A percentile compares a stretch with the other conserved stretches of the same genome.
phyloP scores from a whole-genome alignment of 345 rosid genomes.

The Corymbia maculata region DNA sequence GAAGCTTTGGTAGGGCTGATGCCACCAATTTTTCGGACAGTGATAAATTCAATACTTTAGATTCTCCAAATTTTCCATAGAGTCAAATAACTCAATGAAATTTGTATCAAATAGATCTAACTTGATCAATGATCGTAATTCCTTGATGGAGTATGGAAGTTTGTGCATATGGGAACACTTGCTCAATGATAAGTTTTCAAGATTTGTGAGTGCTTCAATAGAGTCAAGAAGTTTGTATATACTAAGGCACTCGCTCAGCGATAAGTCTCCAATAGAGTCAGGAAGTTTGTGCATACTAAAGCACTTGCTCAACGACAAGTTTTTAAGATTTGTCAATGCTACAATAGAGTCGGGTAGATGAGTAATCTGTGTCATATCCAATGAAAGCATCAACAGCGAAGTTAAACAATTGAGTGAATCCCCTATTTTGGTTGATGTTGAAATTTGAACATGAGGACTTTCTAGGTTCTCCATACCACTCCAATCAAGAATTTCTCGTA shows the following conservation, averaged over 20 bases:
- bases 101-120: accelerated
- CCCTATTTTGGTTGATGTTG: background rate
- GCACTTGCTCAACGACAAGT: too few species aligned
- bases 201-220: too few species aligned
- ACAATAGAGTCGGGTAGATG: background rate
- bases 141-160: background rate
- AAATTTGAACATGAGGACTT: background rate
- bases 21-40: accelerated
- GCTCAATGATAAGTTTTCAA: background rate
- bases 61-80: background rate
- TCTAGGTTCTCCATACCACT: background rate
- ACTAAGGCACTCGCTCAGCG: too few species aligned
- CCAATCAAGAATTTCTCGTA: background rate
- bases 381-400: background rate
- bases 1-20: background rate
- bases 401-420: background rate
- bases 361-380: accelerated
- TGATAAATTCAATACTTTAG: background rate
- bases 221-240: too few species aligned
- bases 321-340: background rate
- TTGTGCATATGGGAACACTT: accelerated
- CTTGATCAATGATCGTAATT: background rate
- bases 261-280: too few species aligned
- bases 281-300: too few species aligned
- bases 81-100: background rate